A percentile compares a stretch with the other conserved stretches of the same genome.
Conservation (phyloP, 148 eudicot species). For the Bassia scoparia region DNA sequence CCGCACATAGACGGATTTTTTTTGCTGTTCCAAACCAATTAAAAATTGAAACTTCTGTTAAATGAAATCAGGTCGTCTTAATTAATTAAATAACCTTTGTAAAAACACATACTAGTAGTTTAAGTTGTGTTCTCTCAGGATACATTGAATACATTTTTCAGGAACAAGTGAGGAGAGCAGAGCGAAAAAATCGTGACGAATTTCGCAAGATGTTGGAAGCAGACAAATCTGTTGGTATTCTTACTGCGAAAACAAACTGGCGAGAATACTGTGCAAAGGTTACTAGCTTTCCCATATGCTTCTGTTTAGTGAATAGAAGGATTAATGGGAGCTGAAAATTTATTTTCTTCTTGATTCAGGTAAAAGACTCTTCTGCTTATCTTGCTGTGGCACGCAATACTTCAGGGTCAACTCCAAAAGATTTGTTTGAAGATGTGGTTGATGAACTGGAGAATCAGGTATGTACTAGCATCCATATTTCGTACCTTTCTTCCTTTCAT, state of each 20-base stretch:
- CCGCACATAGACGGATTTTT: too few relatives aligned
- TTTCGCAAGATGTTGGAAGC: conserved; percentile 88
- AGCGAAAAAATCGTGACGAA: conserved; percentile 88
- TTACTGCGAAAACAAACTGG: conserved; percentile 85
- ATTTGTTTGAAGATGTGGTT: conserved; percentile 72
- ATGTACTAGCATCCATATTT: background rate
- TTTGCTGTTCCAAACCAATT: too few relatives aligned
- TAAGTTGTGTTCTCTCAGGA: conserved; percentile 10
- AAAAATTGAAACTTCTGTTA: too few relatives aligned
- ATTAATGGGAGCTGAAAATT: background rate
- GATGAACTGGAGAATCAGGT: conserved; percentile 94
- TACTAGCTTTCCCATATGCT: conserved; percentile 1
- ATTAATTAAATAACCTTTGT: too few relatives aligned
- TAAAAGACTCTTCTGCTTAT: conserved; percentile 69
- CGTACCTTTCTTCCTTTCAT: too few relatives aligned
- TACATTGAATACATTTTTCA: conserved; percentile 22
- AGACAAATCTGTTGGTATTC: conserved; percentile 55
- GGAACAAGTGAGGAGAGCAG: conserved; percentile 77
- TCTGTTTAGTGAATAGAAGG: background rate
- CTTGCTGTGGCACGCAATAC: conserved; percentile 77
- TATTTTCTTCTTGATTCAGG: conserved; percentile 38
- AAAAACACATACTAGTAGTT: background rate
- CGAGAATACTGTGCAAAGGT: conserved; percentile 82
- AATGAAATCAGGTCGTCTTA: too few relatives aligned
- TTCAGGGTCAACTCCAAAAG: conserved; percentile 92